Base-by-base conservation (phyloP, 2,329 filamentous ascomycete species). In the Torrubiellomyces zombiae region DNA sequence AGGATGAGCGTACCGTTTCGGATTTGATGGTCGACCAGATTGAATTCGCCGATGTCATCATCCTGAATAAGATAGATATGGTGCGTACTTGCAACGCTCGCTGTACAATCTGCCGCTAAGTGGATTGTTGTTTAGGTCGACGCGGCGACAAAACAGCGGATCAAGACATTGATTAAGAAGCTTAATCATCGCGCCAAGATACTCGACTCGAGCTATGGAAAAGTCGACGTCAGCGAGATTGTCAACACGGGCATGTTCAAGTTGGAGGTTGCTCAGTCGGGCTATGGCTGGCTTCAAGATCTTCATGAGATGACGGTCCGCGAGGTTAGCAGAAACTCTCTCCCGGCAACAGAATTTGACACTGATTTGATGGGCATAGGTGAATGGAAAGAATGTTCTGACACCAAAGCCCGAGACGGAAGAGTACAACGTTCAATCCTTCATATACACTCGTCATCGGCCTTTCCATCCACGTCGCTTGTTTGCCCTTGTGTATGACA, bases 21-120 rank as follows among this genome's bases (percentile, higher is more conserved):
- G 75, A 81, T 35, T 57, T 82, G 0, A 76, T 80, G 61, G 73
- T 78, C 0, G 75, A 81, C 36, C 75, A 81, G 38, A 76, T 81
- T 30, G 76, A 82, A 45, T 82, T 82, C 36, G 74, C 75, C 0
- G 74, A 81, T 34, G 73, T 80, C 6, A 60, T 81, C 9, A 58
- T 80, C 4, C 49, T 80, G 12, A 81, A 81, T 49, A 81, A 81
- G 45, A 54, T 65, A 5, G 73, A 79, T 31, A 64, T 69, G 31
- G 67, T 77, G 9, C 12, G 40, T 23, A n/a, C 9, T 16, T 3
- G 29, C 18, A n/a, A 9, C 11, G 9, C 9, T 1, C 9, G 5
- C 3, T 5, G 10, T 6, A 15, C 7, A 25, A 10, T 9, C 7
- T 12, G 8, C 17, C 9, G 0, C 11, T 6, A 6, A 2, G 12